phyloP scores from a whole-genome alignment of 129 eudicot genomes.

The Arctium lappa region DNA sequence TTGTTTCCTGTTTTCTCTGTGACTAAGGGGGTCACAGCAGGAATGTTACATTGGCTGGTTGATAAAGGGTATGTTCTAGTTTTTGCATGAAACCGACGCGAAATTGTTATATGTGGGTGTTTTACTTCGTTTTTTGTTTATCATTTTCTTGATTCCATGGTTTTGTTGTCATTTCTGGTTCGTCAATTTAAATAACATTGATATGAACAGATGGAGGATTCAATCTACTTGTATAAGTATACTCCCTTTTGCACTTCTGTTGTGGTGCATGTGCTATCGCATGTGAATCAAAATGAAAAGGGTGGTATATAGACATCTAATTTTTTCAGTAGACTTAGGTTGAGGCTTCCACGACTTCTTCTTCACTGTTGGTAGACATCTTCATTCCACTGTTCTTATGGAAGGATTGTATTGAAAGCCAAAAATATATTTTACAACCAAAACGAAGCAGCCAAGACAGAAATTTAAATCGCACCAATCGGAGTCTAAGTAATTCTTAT shows the following conservation, averaged over 20 bases:
- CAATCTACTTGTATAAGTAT: background rate
- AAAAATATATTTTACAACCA: background rate
- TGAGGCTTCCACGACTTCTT: too few species aligned
- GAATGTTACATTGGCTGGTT: conserved; percentile 85
- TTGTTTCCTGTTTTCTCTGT: conserved; percentile 78
- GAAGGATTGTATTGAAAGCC: too few species aligned
- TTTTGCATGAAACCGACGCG: background rate
- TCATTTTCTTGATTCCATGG: background rate
- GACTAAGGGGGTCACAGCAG: conserved; percentile 85
- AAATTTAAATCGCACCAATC: too few species aligned
- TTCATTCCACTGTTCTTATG: too few species aligned
- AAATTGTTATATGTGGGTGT: background rate
- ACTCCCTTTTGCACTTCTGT: background rate
- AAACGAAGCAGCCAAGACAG: background rate
- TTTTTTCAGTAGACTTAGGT: too few species aligned
- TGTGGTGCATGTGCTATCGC: background rate
- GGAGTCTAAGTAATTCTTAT: too few species aligned
- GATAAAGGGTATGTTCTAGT: conserved; percentile 65
- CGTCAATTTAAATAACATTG: background rate
- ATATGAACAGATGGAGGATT: background rate
- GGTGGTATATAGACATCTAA: too few species aligned
- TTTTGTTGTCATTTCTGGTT: background rate
- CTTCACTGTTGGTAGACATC: too few species aligned
- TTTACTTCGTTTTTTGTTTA: background rate
- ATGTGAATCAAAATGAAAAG: too few species aligned